Percentiles rank a stretch among this genome's conserved stretches.
These are phyloP conservation scores for Paramecium octaurelia DNA, from an alignment of 73 alveolate species.

Conservation along the genomic window DNA sequence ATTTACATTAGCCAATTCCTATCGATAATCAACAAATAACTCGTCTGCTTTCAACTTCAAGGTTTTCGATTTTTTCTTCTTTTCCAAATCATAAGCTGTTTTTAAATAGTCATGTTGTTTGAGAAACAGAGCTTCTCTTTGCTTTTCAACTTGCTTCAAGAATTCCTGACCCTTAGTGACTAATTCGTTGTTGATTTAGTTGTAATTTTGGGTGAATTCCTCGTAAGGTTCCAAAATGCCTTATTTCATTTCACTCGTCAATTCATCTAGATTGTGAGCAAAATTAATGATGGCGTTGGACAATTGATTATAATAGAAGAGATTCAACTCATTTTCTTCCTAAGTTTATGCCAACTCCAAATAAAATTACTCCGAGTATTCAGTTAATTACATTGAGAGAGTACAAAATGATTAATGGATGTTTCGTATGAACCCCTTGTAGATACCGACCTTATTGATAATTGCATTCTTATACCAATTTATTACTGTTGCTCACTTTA, in stretches of 20 bases:
- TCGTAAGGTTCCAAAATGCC: slow-evolving; percentile 1
- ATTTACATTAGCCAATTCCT: background rate
- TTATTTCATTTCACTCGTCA: background rate
- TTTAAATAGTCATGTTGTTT: slow-evolving; percentile 14
- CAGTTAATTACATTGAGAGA: slow-evolving; percentile 29
- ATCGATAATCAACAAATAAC: slow-evolving; percentile 4
- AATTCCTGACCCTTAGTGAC: background rate
- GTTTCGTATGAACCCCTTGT: background rate
- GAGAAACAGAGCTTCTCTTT: background rate
- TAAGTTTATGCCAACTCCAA: background rate
- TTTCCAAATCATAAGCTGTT: slow-evolving; percentile 23
- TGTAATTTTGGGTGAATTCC: background rate
- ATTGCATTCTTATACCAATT: background rate
- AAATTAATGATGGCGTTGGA: slow-evolving; percentile 6
- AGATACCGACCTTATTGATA: background rate
- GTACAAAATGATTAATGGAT: slow-evolving; percentile 39
- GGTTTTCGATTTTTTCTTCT: slow-evolving; percentile 3
- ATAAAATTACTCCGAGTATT: slow-evolving; percentile 28
- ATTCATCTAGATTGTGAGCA: background rate
- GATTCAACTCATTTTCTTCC: slow-evolving; percentile 32
- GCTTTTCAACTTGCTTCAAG: background rate
- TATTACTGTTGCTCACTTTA: background rate
- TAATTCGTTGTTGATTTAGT: background rate
- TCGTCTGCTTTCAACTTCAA: slow-evolving; percentile 37
- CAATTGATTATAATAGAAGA: background rate